Base-by-base conservation (phyloP, 1,284 basidiomycete species). In the Cystobasidium sp. region DNA sequence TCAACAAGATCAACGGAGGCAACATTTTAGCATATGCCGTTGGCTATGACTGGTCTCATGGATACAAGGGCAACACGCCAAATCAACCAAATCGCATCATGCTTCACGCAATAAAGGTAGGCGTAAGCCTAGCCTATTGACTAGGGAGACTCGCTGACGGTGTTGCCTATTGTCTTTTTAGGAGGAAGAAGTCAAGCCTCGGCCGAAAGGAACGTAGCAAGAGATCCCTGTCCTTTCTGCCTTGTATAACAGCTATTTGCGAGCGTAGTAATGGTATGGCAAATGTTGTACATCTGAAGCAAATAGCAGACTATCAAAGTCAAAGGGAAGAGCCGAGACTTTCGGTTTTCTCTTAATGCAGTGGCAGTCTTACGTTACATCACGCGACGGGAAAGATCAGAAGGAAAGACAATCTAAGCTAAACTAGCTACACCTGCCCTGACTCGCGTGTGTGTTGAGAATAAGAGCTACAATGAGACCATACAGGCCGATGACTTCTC, bases 401-500 rank as follows among this genome's bases (percentile, higher is more conserved):
- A 22, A 46, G 12, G 41, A 31, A 41, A 20, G 18, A 56, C 55
- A 56, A 14, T 31, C 7, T 31, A n/a, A 31, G 31, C 31, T 31
- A 31, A 31, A 31, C 31, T 31, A 31, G 31, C 31, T 31, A 56
- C 18, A 18, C 14, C 14, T 14, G 14, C 14, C n/a, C 14, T 53
- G 31, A 16, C 20, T 12, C 14, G 64, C 51, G 8, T 37, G 44
- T 22, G 64, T 66, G 41, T 66, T 66, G 24, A 66, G 64, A 22
- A 66, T 66, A 22, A 66, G 64, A n/a, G 64, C 64, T 16, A 73
- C 70, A 51, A 73, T 73, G 41, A 73, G 55, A 4, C 79, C 90
- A 81, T 93, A 92, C 68, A 95, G 84, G 73, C 93, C 93, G 80
- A 97, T 84, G 46, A 97, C 94, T 83, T 97, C 95, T 68, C 92